Conservation (phyloP, 441 rosid genomes). For the Populus tomentosa region DNA sequence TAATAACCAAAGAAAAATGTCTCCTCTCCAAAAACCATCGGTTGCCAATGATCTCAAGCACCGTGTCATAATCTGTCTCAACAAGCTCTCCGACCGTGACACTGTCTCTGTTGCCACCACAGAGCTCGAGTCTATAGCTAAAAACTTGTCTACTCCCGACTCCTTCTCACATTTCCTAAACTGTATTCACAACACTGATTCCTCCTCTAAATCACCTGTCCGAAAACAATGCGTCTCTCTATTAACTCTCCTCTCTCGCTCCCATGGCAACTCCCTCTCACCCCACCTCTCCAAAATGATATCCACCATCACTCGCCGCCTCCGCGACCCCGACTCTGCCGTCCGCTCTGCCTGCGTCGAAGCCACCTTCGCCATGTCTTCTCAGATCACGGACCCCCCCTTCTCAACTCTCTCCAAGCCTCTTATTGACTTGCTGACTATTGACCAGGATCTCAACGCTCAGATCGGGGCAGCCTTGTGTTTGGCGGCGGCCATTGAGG, state of each 20-base stretch:
- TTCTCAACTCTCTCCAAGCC: slow-evolving; percentile 65
- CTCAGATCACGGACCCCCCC: slow-evolving; percentile 54
- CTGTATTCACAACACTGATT: slow-evolving; percentile 72
- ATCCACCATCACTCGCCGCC: slow-evolving; percentile 64
- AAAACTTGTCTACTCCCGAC: slow-evolving; percentile 43
- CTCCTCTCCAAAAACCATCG: slow-evolving; percentile 1
- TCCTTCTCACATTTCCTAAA: slow-evolving; percentile 64
- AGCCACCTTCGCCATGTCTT: slow-evolving; percentile 62
- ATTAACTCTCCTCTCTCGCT: slow-evolving; percentile 56
- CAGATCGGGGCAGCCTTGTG: slow-evolving; percentile 92
- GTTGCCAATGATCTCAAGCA: slow-evolving; percentile 56
- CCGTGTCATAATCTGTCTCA: slow-evolving; percentile 66
- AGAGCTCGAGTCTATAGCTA: slow-evolving; percentile 80
- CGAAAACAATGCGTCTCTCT: slow-evolving; percentile 73
- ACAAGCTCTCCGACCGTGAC: slow-evolving; percentile 96
- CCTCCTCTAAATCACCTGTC: slow-evolving; percentile 72
- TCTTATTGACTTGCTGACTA: slow-evolving; percentile 53
- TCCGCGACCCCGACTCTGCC: slow-evolving; percentile 84
- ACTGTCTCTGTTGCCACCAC: slow-evolving; percentile 60
- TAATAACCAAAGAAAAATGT: background rate
- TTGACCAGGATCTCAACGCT: slow-evolving; percentile 65
- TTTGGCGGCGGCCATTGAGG: slow-evolving; percentile 74
- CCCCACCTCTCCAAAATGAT: slow-evolving; percentile 77
- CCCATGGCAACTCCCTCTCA: slow-evolving; percentile 66
- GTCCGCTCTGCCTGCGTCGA: slow-evolving; percentile 82